A percentile compares a stretch with the other conserved stretches of the same genome.
Conservation (phyloP, 1,139 yeast species). For the Meyerozyma elateridarum region DNA sequence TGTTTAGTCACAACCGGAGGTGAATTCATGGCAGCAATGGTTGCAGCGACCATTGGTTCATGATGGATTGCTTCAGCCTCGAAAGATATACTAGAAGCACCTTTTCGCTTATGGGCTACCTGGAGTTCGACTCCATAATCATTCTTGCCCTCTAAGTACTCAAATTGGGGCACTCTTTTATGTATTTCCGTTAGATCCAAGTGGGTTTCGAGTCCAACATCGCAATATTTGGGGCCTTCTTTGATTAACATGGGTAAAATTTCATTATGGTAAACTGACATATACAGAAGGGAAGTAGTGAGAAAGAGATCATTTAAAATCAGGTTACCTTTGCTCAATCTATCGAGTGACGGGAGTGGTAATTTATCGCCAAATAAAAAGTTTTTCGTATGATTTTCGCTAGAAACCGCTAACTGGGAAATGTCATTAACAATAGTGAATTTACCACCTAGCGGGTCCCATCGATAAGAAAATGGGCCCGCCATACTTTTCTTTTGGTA, state of each 20-base stretch:
- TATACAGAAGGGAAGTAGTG: slow-evolving; percentile 31
- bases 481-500: slow-evolving; percentile 23
- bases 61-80: slow-evolving; percentile 19
- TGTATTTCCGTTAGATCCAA: slow-evolving; percentile 20
- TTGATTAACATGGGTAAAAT: slow-evolving; percentile 30
- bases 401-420: slow-evolving; percentile 23
- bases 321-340: slow-evolving; percentile 32
- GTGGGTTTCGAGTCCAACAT: slow-evolving; percentile 19
- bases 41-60: slow-evolving; percentile 29
- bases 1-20: slow-evolving; percentile 25
- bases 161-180: slow-evolving; percentile 30
- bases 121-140: too few relatives aligned
- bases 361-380: slow-evolving; percentile 30
- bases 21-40: slow-evolving; percentile 33
- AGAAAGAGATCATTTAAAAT: slow-evolving; percentile 37
- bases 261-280: slow-evolving; percentile 39
- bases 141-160: slow-evolving; percentile 27
- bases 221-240: slow-evolving; percentile 24
- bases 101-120: neutral
- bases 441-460: slow-evolving; percentile 36
- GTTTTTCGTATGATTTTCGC: slow-evolving; percentile 30
- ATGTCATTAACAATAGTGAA: slow-evolving; percentile 30
- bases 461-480: slow-evolving; percentile 20
- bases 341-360: slow-evolving; percentile 27
- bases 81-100: slow-evolving; percentile 7